Conservation (phyloP, 441 rosid species). For the Gossypium davidsonii region DNA sequence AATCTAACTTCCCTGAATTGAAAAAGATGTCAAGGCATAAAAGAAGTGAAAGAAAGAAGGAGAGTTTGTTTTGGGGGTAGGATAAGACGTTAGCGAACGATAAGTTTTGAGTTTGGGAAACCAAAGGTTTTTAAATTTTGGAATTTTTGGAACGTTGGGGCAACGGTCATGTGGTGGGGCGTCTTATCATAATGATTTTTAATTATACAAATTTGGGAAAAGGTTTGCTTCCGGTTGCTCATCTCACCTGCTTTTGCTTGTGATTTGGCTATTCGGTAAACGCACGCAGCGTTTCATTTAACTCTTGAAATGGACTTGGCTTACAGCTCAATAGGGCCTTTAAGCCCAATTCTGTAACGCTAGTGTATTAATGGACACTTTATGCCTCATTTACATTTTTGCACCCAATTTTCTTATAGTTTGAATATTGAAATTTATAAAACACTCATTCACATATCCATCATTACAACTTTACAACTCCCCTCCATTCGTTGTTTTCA, state of each 20-base stretch:
- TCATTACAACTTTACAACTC: too few species aligned
- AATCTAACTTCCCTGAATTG: neutral
- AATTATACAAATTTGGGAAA: slow-evolving; percentile 14
- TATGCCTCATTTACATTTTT: too few species aligned
- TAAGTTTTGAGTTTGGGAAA: slow-evolving; percentile 18
- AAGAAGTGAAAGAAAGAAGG: neutral
- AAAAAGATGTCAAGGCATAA: neutral
- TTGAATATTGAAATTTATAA: too few species aligned
- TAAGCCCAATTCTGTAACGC: too few species aligned
- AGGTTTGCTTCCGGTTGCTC: neutral
- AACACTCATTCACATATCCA: too few species aligned
- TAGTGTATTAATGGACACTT: too few species aligned
- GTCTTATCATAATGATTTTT: slow-evolving; percentile 23
- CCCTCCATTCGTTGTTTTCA: too few species aligned
- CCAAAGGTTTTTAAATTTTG: slow-evolving; percentile 29
- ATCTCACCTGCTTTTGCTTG: neutral
- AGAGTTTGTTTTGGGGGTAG: neutral
- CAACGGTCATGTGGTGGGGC: slow-evolving; percentile 51
- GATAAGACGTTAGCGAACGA: slow-evolving; percentile 40
- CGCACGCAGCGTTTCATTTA: neutral
- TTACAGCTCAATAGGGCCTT: too few species aligned
- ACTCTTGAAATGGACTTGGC: neutral
- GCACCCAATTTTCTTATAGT: too few species aligned
- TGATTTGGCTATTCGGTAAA: neutral
- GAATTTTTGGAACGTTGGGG: slow-evolving; percentile 40